Percentiles rank a stretch among this genome's conserved stretches.
phyloP scores from a whole-genome alignment of 495 filamentous ascomycete species.

The Margaritispora aquatica region DNA sequence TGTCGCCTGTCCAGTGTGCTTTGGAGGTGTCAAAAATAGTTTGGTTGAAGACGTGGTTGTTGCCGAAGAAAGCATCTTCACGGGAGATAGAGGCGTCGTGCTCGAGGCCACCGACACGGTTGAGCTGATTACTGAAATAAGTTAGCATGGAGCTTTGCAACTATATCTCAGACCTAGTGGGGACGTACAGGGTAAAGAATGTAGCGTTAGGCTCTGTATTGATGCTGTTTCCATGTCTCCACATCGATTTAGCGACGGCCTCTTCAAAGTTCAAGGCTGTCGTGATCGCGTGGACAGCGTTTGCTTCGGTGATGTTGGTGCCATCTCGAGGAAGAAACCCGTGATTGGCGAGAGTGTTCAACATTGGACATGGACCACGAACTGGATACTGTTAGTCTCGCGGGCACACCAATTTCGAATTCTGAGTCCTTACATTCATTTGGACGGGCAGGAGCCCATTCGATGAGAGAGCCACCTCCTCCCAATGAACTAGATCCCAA shows the following conservation, averaged over 20 bases:
- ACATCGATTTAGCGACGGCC: too few species aligned
- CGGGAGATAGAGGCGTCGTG: too few species aligned
- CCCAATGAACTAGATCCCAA: too few species aligned
- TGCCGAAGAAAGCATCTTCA: not conserved
- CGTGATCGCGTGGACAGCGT: not conserved
- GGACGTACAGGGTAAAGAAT: not conserved
- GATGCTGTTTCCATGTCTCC: not conserved
- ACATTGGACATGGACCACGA: conserved; percentile 36
- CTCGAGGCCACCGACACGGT: not conserved
- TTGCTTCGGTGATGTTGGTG: conserved; percentile 28
- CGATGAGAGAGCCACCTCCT: too few species aligned
- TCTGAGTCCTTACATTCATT: too few species aligned
- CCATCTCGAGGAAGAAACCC: conserved; percentile 45
- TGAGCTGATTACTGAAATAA: not conserved
- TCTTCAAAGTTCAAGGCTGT: not conserved
- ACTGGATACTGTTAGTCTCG: too few species aligned
- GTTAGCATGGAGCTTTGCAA: not conserved
- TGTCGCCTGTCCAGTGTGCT: not conserved
- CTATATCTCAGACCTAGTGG: not conserved
- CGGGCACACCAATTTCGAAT: too few species aligned
- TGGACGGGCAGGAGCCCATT: too few species aligned
- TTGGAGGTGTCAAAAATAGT: not conserved
- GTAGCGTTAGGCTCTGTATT: not conserved
- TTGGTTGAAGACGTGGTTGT: not conserved
- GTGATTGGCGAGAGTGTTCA: conserved; percentile 50